Percentiles rank a stretch among this genome's conserved stretches.
Conservation (phyloP, 345 rosid species). For the Bruguiera gymnorhiza region DNA sequence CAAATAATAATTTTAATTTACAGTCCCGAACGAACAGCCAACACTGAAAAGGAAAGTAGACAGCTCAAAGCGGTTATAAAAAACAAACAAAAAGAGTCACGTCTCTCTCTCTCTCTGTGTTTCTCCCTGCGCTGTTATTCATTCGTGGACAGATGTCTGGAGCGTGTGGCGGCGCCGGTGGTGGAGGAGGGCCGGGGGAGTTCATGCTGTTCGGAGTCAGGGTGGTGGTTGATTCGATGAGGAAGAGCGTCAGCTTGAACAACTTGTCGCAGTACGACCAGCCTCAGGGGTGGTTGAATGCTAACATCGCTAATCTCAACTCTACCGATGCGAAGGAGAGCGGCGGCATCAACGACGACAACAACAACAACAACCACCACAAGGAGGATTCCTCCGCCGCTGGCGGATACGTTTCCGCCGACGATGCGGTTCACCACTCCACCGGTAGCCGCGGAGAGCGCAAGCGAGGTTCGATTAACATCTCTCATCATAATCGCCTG, state of each 20-base stretch:
- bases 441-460: conserved; percentile 53
- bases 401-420: conserved; percentile 70
- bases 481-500: conserved; percentile 6
- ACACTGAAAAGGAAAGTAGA: no score
- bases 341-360: background rate
- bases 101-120: background rate
- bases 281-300: conserved; percentile 23
- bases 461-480: conserved; percentile 63
- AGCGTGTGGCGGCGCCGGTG: conserved; percentile 18
- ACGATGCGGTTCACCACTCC: conserved; percentile 60
- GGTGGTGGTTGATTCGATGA: conserved; percentile 86
- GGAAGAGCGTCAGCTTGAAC: conserved; percentile 88
- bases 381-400: conserved; percentile 18
- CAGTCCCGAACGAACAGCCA: no score
- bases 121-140: background rate
- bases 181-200: conserved; percentile 42
- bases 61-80: no score
- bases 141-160: conserved; percentile 18
- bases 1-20: no score
- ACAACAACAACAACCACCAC: background rate
- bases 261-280: conserved; percentile 74
- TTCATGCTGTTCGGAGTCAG: conserved; percentile 88
- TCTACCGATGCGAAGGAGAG: background rate
- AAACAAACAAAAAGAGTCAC: background rate
- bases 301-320: background rate